phyloP scores from a whole-genome alignment of 768 basidiomycete species.

The Psilocybe cubensis region DNA sequence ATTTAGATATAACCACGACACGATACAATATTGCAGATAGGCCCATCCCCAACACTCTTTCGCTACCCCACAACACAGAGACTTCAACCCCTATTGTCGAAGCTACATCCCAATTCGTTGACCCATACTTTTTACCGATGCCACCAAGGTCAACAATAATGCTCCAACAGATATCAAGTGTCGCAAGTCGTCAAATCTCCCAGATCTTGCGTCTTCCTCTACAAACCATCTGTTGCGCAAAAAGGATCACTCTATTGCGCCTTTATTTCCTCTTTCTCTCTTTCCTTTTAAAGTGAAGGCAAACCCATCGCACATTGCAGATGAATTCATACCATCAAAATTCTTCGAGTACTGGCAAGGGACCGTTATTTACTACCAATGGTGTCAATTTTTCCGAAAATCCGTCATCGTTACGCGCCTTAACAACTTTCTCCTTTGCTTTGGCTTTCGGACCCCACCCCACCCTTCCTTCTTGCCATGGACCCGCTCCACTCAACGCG shows the following conservation, averaged over 20 bases:
- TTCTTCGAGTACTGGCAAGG: conserved; percentile 2
- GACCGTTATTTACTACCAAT: conserved; percentile 5
- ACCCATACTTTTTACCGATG: not conserved
- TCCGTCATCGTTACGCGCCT: not conserved
- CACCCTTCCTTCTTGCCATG: conserved; percentile 66
- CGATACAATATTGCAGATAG: not conserved
- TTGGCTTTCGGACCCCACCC: conserved; percentile 49
- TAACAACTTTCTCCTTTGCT: conserved; percentile 2
- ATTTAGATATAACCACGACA: not conserved
- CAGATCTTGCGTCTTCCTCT: conserved; percentile 28
- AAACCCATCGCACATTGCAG: not conserved
- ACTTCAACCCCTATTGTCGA: not conserved
- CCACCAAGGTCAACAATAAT: conserved; percentile 1
- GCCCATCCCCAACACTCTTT: not conserved
- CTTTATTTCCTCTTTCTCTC: conserved; percentile 27
- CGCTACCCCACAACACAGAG: not conserved
- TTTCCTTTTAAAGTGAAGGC: conserved; percentile 10
- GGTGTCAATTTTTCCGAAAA: not conserved
- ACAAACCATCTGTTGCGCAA: conserved; percentile 31
- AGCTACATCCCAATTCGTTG: not conserved
- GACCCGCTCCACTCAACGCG: conserved; percentile 64
- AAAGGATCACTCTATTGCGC: conserved; percentile 28
- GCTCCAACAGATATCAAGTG: conserved; percentile 1
- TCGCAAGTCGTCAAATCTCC: conserved; percentile 10
- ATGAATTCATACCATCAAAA: conserved; percentile 1